phyloP scores from a whole-genome alignment of 441 rosid species.

The Erysimum cheiri region DNA sequence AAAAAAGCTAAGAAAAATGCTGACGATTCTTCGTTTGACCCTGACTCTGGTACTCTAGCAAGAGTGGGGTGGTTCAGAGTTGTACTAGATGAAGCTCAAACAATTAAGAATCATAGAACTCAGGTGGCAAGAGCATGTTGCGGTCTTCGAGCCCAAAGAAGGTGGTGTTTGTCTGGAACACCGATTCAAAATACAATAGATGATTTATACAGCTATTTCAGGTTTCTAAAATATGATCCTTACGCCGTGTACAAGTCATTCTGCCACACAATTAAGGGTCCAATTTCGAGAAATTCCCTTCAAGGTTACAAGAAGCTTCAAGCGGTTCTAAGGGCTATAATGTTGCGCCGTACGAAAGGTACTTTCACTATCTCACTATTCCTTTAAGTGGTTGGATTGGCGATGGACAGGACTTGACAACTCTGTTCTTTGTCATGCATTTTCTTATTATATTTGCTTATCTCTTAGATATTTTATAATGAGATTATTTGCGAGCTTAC shows the following conservation, averaged over 20 bases:
- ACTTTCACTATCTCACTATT: slow-evolving; percentile 34
- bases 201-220: slow-evolving; percentile 94
- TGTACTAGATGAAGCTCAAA: slow-evolving; percentile 97
- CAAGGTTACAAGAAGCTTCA: slow-evolving; percentile 97
- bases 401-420: slow-evolving; percentile 21
- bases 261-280: slow-evolving; percentile 67
- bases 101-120: slow-evolving; percentile 94
- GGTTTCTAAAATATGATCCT: slow-evolving; percentile 91
- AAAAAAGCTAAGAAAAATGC: slow-evolving; percentile 67
- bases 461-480: slow-evolving; percentile 3
- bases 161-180: slow-evolving; percentile 99
- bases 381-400: slow-evolving; percentile 11
- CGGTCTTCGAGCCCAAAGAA: slow-evolving; percentile 87
- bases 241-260: slow-evolving; percentile 78
- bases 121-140: slow-evolving; percentile 98
- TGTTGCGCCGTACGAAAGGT: slow-evolving; percentile 98
- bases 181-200: slow-evolving; percentile 96
- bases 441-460: slow-evolving; percentile 1
- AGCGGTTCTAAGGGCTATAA: slow-evolving; percentile 86
- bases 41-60: slow-evolving; percentile 75
- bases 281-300: slow-evolving; percentile 71
- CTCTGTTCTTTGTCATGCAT: neutral
- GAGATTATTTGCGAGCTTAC: slow-evolving; percentile 19
- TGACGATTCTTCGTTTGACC: slow-evolving; percentile 60
- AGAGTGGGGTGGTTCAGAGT: slow-evolving; percentile 88